Percentiles rank a stretch among this genome's conserved stretches.
Evolutionary conservation across 2,329 filamentous ascomycete genomes (phyloP).

Genomic region (Incumbomyces lentus): DNA sequence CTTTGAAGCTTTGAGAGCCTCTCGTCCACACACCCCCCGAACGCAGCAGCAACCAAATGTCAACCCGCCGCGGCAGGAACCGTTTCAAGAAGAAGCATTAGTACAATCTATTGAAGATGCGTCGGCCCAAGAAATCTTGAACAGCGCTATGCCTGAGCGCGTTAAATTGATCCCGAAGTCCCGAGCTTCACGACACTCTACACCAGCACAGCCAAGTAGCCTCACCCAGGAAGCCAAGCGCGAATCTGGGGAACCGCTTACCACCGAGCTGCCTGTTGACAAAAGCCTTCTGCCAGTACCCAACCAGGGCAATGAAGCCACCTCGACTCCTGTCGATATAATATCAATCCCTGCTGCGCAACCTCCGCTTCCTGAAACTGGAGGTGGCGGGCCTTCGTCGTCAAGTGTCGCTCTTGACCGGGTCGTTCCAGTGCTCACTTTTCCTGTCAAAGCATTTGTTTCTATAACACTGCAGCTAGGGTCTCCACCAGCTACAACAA

Average conservation of each 20-base stretch:
- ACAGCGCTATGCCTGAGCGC: background rate
- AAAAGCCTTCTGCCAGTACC: background rate
- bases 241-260: background rate
- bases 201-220: slow-evolving; percentile 2
- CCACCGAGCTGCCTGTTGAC: background rate
- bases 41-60: background rate
- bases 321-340: background rate
- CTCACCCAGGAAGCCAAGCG: background rate
- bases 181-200: slow-evolving; percentile 9
- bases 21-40: slow-evolving; percentile 44
- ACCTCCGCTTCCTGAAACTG: background rate
- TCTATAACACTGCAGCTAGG: slow-evolving; percentile 63
- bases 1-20: slow-evolving; percentile 59
- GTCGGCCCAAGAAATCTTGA: background rate
- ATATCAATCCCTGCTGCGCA: background rate
- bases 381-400: background rate
- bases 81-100: slow-evolving; percentile 13
- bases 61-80: slow-evolving; percentile 9
- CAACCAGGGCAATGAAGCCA: background rate
- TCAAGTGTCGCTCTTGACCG: slow-evolving; percentile 25
- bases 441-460: slow-evolving; percentile 93
- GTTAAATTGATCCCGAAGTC: slow-evolving; percentile 18
- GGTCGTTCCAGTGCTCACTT: slow-evolving; percentile 77
- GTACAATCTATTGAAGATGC: slow-evolving; percentile 3
- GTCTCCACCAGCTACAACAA: slow-evolving; percentile 45